Conservation (phyloP, 1,284 basidiomycete species). For the Sphagnurus paluster region DNA sequence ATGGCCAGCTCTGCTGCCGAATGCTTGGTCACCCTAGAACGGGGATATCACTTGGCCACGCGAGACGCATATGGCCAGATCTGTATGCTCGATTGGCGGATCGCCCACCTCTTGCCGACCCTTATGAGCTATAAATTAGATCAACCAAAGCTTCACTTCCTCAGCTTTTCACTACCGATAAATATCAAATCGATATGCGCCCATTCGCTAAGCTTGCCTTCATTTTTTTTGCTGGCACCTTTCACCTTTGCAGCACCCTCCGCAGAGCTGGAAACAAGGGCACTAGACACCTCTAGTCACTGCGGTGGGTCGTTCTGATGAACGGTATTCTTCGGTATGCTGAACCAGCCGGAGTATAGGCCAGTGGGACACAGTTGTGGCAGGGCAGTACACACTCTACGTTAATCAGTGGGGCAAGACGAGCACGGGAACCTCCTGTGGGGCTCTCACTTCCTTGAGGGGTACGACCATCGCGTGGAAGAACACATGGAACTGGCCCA, state of each 20-base stretch:
- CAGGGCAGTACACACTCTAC: slow-evolving; percentile 46
- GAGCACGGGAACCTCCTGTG: slow-evolving; percentile 55
- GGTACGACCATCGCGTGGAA: slow-evolving; percentile 52
- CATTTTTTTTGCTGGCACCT: slow-evolving; percentile 18
- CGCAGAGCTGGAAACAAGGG: slow-evolving; percentile 25
- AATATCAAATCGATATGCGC: slow-evolving; percentile 5
- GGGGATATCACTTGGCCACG: too few relatives aligned
- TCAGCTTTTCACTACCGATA: background rate
- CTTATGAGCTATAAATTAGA: too few relatives aligned
- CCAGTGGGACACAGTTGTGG: slow-evolving; percentile 51
- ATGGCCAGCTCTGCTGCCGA: too few relatives aligned
- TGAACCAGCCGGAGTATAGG: slow-evolving; percentile 30
- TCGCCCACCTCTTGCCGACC: too few relatives aligned
- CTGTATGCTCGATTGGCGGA: too few relatives aligned
- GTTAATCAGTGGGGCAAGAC: slow-evolving; percentile 54
- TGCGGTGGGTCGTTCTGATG: slow-evolving; percentile 27
- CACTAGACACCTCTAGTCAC: slow-evolving; percentile 32
- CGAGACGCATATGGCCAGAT: too few relatives aligned
- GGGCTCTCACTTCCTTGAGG: slow-evolving; percentile 45
- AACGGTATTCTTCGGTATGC: background rate
- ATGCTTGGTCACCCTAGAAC: too few relatives aligned
- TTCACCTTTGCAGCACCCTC: slow-evolving; percentile 30
- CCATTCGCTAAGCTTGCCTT: slow-evolving; percentile 13
- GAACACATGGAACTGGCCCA: slow-evolving; percentile 56
- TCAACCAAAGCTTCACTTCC: background rate